Evolutionary conservation across 192 early-diverging fungal species (phyloP).

Genomic region (Lunasporangiospora selenospora): DNA sequence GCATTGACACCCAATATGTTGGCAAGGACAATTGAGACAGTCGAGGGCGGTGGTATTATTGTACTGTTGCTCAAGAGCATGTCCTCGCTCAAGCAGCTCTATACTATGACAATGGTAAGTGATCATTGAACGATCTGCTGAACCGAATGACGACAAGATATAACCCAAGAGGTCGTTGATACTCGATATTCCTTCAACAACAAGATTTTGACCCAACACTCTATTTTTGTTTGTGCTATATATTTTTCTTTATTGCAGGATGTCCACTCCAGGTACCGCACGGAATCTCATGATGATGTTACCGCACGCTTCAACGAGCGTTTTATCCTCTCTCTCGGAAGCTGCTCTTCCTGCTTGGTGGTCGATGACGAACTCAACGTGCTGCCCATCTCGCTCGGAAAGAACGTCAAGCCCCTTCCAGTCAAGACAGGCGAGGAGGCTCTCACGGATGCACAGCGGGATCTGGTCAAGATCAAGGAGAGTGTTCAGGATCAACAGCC

Average conservation of each 20-base stretch:
- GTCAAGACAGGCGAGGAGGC: conserved; percentile 58
- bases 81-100: conserved; percentile 95
- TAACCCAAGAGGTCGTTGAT: no score
- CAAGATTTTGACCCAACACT: not conserved
- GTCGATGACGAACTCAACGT: conserved; percentile 99
- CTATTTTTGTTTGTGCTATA: not conserved
- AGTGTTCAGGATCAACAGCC: conserved; percentile 93
- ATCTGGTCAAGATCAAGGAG: conserved; percentile 83
- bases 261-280: conserved; percentile 95
- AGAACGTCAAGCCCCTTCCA: conserved; percentile 90
- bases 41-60: conserved; percentile 96
- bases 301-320: conserved; percentile 97
- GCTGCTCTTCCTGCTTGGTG: conserved; percentile 88
- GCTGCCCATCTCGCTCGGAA: conserved; percentile 90
- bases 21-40: conserved; percentile 97
- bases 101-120: conserved; percentile 95
- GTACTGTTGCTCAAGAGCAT: conserved; percentile 94
- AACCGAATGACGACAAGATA: no score
- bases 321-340: conserved; percentile 93
- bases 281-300: conserved; percentile 92
- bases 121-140: no score
- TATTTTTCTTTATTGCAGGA: conserved; percentile 73
- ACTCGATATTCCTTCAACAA: no score
- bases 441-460: conserved; percentile 55
- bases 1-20: conserved; percentile 97